Evolutionary conservation across 495 filamentous ascomycete genomes (phyloP).

Genomic region (Neurospora pannonica): DNA sequence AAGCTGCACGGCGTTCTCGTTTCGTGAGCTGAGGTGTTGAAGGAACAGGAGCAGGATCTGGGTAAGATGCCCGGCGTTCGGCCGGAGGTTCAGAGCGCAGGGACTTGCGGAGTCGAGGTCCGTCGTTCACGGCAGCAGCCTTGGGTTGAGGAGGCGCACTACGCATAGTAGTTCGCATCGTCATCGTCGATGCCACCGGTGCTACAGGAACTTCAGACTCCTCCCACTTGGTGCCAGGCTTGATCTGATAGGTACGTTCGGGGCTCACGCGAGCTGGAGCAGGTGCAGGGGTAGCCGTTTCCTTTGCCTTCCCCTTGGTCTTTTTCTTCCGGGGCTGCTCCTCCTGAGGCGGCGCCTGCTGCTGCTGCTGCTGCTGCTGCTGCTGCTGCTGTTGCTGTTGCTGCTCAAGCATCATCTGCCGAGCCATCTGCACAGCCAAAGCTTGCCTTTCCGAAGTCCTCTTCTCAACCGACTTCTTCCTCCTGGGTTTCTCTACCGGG

Average conservation of each 20-base stretch:
- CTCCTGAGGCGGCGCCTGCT: background rate
- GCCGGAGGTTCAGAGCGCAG: constrained; percentile 12
- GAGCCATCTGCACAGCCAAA: constrained; percentile 17
- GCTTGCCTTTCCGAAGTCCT: constrained; percentile 20
- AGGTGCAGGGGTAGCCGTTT: background rate
- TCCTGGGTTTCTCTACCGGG: constrained; percentile 23
- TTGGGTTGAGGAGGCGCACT: constrained; percentile 5
- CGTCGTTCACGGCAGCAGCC: background rate
- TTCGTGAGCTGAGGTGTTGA: background rate
- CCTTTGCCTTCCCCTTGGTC: background rate
- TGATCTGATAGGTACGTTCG: constrained; percentile 30
- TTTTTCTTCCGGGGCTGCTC: constrained; percentile 3
- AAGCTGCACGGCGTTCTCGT: constrained; percentile 9
- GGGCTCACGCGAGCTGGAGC: constrained; percentile 2
- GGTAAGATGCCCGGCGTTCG: constrained; percentile 3
- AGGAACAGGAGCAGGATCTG: constrained; percentile 1
- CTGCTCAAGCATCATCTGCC: constrained; percentile 17
- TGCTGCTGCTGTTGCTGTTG: background rate
- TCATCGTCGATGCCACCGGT: background rate
- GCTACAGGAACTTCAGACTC: constrained; percentile 3
- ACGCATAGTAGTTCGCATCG: constrained; percentile 19
- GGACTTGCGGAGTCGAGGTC: constrained; percentile 19
- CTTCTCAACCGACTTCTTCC: constrained; percentile 29
- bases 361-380: background rate
- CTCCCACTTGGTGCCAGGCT: constrained; percentile 31